phyloP scores from a whole-genome alignment of 495 filamentous ascomycete species.

The Clavariopsis aquatica region DNA sequence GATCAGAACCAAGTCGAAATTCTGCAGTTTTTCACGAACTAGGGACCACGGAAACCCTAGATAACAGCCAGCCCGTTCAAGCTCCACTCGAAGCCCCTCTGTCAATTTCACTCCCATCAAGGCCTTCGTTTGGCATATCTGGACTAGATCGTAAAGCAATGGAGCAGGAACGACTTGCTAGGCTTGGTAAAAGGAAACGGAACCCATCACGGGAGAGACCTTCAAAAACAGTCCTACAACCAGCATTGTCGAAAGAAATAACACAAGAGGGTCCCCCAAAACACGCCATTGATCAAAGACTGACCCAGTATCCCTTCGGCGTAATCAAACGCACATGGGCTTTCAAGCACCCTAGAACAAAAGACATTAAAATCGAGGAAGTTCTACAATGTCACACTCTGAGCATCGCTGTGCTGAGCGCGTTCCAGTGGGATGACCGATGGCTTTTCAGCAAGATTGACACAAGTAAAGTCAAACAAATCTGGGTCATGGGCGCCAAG shows the following conservation, averaged over 20 bases:
- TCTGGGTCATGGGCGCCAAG: slow-evolving; percentile 71
- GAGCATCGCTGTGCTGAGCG: slow-evolving; percentile 75
- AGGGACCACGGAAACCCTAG: not conserved
- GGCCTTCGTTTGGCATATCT: slow-evolving; percentile 38
- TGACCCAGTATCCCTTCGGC: slow-evolving; percentile 66
- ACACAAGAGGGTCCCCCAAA: not conserved
- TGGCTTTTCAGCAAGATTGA: slow-evolving; percentile 70
- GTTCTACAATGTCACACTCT: slow-evolving; percentile 73
- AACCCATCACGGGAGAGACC: slow-evolving; percentile 48
- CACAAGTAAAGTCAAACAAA: slow-evolving; percentile 54
- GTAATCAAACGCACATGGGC: slow-evolving; percentile 82
- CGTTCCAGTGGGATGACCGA: slow-evolving; percentile 80
- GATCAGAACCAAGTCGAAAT: not conserved
- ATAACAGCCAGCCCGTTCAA: not conserved
- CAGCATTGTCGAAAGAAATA: not conserved
- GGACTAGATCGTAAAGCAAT: slow-evolving; percentile 76
- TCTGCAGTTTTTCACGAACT: not conserved
- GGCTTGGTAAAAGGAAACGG: slow-evolving; percentile 57
- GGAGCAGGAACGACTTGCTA: slow-evolving; percentile 80
- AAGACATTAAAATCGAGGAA: slow-evolving; percentile 91
- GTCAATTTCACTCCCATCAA: not conserved
- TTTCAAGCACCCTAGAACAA: slow-evolving; percentile 53
- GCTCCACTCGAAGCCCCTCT: not conserved
- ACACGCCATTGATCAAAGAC: too few species aligned
- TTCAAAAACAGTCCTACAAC: not conserved